Evolutionary conservation across 108 stramenopile species (phyloP), one percentile per base, ranked within the genome.

Genomic region (Craspedostauros australis): DNA sequence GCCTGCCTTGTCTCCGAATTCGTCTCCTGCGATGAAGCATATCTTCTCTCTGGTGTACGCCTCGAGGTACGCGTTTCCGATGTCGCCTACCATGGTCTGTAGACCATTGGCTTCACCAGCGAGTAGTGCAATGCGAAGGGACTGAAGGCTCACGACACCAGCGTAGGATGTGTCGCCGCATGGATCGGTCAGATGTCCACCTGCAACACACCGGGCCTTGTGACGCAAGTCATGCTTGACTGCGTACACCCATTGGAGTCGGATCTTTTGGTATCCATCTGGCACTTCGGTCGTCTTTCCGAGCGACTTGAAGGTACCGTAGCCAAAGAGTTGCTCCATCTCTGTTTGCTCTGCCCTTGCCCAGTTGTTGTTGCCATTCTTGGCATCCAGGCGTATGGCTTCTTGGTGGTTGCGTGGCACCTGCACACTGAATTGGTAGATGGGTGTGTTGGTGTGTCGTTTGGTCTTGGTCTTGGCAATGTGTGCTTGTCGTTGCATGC

Each of bases 11-110:
- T 31, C 18, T 19, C 62, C 70, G 38, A 75, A 79, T 26, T 75
- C 69, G 21, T 57, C 58, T 1, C 78, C 78, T 3, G 72, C 68
- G 3, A 74, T 50, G 6, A 68, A 50, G n/a, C 49, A 71, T 18
- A 68, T 26, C 46, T 64, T 68, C 54, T 72, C 71, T 8, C 29
- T 43, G 20, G 48, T 62, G n/a, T n/a, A n/a, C n/a, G n/a, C n/a
- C n/a, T n/a, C n/a, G n/a, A n/a, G n/a, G n/a, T n/a, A n/a, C n/a
- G n/a, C n/a, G n/a, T n/a, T n/a, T n/a, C n/a, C n/a, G n/a, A n/a
- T n/a, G n/a, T n/a, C n/a, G n/a, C n/a, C n/a, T n/a, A n/a, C n/a
- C n/a, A n/a, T n/a, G n/a, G n/a, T n/a, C n/a, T n/a, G n/a, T n/a
- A n/a, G n/a, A n/a, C n/a, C 54, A 30, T 49, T 49, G 6, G 30